These are phyloP conservation scores for Warburgia ugandensis DNA, from an alignment of 164 flowering plant species.

Conservation along the genomic window DNA sequence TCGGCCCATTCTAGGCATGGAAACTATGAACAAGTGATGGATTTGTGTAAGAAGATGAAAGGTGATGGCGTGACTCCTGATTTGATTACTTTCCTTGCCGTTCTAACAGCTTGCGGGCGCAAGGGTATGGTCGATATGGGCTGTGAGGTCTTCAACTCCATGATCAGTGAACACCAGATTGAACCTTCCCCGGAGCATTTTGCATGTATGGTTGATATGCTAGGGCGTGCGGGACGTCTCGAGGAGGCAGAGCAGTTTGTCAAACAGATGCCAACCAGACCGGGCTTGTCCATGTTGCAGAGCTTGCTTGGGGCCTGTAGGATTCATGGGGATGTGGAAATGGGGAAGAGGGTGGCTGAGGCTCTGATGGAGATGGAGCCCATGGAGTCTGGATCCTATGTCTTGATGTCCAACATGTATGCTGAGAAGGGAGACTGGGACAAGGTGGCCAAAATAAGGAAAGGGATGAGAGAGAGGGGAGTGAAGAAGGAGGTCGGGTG, in stretches of 20 bases:
- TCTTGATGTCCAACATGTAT: slow-evolving; percentile 76
- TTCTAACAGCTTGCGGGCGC: slow-evolving; percentile 63
- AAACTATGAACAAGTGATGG: slow-evolving; percentile 52
- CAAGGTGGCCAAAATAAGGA: slow-evolving; percentile 63
- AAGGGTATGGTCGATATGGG: slow-evolving; percentile 77
- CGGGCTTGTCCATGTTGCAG: slow-evolving; percentile 65
- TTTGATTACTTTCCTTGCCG: slow-evolving; percentile 69
- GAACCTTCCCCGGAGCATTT: slow-evolving; percentile 70
- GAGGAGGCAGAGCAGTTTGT: slow-evolving; percentile 72
- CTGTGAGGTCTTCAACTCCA: slow-evolving; percentile 37
- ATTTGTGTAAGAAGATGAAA: slow-evolving; percentile 48
- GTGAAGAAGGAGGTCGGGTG: slow-evolving; percentile 77
- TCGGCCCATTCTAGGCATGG: slow-evolving; percentile 82
- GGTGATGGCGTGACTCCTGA: slow-evolving; percentile 49
- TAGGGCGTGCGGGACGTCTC: slow-evolving; percentile 76
- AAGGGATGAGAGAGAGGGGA: slow-evolving; percentile 57
- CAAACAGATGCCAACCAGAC: slow-evolving; percentile 43
- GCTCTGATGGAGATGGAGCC: slow-evolving; percentile 63
- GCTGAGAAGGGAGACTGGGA: slow-evolving; percentile 93
- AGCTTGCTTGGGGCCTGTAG: slow-evolving; percentile 86
- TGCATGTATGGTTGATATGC: slow-evolving; percentile 83
- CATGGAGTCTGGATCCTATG: slow-evolving; percentile 65
- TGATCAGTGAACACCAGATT: slow-evolving; percentile 47
- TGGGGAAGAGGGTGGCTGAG: slow-evolving; percentile 53
- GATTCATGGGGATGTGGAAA: slow-evolving; percentile 67